Conservation (phyloP, 805 yeast species). For the Pichia manshurica region DNA sequence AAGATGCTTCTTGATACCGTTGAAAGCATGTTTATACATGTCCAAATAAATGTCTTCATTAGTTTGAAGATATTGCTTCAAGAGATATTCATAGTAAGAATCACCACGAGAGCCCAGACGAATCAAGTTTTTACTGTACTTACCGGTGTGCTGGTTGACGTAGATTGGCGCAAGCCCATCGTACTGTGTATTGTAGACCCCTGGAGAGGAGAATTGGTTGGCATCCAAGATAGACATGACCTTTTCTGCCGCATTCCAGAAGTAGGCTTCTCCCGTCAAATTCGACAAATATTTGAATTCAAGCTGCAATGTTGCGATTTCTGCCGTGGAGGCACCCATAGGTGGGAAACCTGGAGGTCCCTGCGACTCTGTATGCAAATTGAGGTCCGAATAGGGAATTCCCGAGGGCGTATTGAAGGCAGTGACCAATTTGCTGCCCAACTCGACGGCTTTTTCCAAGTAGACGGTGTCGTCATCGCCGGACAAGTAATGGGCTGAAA, state of each 20-base stretch:
- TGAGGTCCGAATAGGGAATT: constrained; percentile 74
- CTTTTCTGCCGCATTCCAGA: constrained; percentile 74
- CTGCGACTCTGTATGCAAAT: constrained; percentile 50
- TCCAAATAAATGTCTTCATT: constrained; percentile 59
- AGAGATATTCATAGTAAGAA: constrained; percentile 82
- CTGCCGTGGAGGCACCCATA: constrained; percentile 84
- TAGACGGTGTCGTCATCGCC: constrained; percentile 49
- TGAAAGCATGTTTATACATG: constrained; percentile 72
- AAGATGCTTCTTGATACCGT: constrained; percentile 68
- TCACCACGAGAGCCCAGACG: constrained; percentile 90
- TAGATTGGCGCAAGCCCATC: constrained; percentile 83
- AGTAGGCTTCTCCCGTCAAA: constrained; percentile 71
- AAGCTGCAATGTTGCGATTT: constrained; percentile 78
- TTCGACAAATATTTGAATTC: constrained; percentile 79
- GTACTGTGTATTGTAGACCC: constrained; percentile 4
- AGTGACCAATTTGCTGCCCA: constrained; percentile 67
- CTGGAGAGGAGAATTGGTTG: constrained; percentile 40
- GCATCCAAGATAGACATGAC: constrained; percentile 66
- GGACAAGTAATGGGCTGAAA: constrained; percentile 72
- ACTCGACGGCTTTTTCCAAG: constrained; percentile 69
- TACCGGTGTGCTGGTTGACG: constrained; percentile 69
- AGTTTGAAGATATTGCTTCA: constrained; percentile 83
- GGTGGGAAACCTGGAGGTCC: constrained; percentile 60
- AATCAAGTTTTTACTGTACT: constrained; percentile 56
- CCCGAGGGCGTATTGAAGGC: constrained; percentile 66